A percentile compares a stretch with the other conserved stretches of the same genome.
phyloP scores from a whole-genome alignment of 2,329 filamentous ascomycete genomes.

The Gliomastix tumulicola region DNA sequence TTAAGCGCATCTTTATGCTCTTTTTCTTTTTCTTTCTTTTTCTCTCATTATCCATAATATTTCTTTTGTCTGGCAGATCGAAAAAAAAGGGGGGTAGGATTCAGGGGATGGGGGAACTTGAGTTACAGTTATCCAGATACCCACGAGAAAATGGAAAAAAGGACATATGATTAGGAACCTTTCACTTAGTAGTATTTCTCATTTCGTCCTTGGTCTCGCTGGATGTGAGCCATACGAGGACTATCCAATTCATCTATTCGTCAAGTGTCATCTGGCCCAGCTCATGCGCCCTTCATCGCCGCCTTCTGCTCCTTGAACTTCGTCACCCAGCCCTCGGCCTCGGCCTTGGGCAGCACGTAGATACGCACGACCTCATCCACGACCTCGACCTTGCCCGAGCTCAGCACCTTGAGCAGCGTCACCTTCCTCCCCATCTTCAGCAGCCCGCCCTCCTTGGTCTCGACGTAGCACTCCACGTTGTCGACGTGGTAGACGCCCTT shows the following conservation, averaged over 20 bases:
- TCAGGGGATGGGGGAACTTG: no score
- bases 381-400: conserved; percentile 73
- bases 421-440: conserved; percentile 88
- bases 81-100: no score
- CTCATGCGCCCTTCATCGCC: conserved; percentile 27
- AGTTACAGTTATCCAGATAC: not conserved
- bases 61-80: conserved; percentile 1
- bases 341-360: conserved; percentile 69
- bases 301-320: conserved; percentile 76
- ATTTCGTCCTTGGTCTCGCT: conserved; percentile 4
- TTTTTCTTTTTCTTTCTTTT: not conserved
- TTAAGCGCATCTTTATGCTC: not conserved
- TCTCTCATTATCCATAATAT: no score
- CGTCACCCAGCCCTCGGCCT: conserved; percentile 68
- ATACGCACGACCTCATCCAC: conserved; percentile 80
- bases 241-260: no score
- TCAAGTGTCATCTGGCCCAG: conserved; percentile 3
- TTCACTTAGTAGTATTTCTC: not conserved
- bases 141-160: not conserved
- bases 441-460: conserved; percentile 71
- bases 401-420: conserved; percentile 65
- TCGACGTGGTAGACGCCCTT: conserved; percentile 56
- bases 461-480: conserved; percentile 78
- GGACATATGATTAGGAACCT: not conserved
- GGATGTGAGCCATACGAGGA: no score